A percentile compares a stretch with the other conserved stretches of the same genome.
Evolutionary conservation across 306 rosid species (phyloP).

Genomic region (Cicer bijugum): DNA sequence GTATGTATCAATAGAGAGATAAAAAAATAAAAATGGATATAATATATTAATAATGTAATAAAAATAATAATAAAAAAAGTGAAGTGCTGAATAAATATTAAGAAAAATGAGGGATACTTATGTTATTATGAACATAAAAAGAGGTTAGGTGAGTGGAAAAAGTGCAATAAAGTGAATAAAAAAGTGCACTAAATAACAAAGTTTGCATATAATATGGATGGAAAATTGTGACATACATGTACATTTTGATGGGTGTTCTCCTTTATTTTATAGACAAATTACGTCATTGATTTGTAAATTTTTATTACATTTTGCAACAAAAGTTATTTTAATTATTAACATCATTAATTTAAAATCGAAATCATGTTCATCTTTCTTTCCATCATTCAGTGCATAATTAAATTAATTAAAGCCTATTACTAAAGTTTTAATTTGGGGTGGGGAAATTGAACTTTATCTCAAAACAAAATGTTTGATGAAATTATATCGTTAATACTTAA

Average conservation of each 20-base stretch:
- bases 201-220: too few relatives aligned
- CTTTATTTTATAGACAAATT: constrained; percentile 10
- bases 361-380: background rate
- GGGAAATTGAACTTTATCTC: too few relatives aligned
- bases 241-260: background rate
- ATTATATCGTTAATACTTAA: too few relatives aligned
- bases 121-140: too few relatives aligned
- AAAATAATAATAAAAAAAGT: too few relatives aligned
- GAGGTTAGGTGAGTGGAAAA: background rate
- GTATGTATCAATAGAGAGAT: too few relatives aligned
- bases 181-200: constrained; percentile 22
- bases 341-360: background rate
- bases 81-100: too few relatives aligned
- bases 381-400: background rate
- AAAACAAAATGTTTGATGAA: too few relatives aligned
- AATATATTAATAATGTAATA: too few relatives aligned
- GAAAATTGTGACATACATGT: background rate
- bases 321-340: constrained; percentile 17
- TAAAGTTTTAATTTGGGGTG: background rate
- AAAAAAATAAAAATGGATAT: too few relatives aligned
- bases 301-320: background rate
- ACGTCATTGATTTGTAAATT: background rate
- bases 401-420: background rate
- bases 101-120: too few relatives aligned
- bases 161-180: constrained; percentile 35